phyloP scores from a whole-genome alignment of 2,329 filamentous ascomycete genomes.

The Verticillium albo-atrum region DNA sequence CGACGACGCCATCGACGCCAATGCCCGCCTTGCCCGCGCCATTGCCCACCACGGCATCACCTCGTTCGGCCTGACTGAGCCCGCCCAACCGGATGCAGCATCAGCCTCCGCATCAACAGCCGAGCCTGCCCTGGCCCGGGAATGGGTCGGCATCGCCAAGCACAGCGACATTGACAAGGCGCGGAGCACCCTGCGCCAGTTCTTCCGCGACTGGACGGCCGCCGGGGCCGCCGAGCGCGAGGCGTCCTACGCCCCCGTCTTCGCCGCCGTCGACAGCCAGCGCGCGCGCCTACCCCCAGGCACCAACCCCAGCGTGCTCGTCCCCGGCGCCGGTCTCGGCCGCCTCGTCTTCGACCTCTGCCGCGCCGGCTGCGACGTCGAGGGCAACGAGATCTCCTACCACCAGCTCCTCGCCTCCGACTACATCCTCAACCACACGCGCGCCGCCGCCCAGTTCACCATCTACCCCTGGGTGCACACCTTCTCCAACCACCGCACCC shows the following conservation, averaged over 20 bases:
- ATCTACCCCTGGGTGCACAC: conserved; percentile 83
- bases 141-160: conserved; percentile 69
- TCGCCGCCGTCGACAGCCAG: conserved; percentile 57
- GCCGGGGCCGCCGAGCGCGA: conserved; percentile 71
- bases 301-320: conserved; percentile 50
- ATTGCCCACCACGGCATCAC: conserved; percentile 68
- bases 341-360: conserved; percentile 86
- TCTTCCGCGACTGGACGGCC: conserved; percentile 90
- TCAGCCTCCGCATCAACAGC: conserved; percentile 14
- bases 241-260: conserved; percentile 72
- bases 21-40: conserved; percentile 74
- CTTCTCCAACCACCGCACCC: conserved; percentile 79
- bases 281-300: conserved; percentile 16
- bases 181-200: conserved; percentile 84
- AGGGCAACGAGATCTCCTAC: conserved; percentile 96
- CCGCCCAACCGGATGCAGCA: conserved; percentile 16
- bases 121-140: conserved; percentile 44
- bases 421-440: conserved; percentile 68
- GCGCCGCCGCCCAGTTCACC: conserved; percentile 56
- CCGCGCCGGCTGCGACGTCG: conserved; percentile 64
- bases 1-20: conserved; percentile 84
- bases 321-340: conserved; percentile 87
- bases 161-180: conserved; percentile 82
- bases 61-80: conserved; percentile 65
- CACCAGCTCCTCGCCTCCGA: conserved; percentile 88